Evolutionary conservation across 1,284 basidiomycete genomes (phyloP).

Genomic region (Sporisorium exsertum): DNA sequence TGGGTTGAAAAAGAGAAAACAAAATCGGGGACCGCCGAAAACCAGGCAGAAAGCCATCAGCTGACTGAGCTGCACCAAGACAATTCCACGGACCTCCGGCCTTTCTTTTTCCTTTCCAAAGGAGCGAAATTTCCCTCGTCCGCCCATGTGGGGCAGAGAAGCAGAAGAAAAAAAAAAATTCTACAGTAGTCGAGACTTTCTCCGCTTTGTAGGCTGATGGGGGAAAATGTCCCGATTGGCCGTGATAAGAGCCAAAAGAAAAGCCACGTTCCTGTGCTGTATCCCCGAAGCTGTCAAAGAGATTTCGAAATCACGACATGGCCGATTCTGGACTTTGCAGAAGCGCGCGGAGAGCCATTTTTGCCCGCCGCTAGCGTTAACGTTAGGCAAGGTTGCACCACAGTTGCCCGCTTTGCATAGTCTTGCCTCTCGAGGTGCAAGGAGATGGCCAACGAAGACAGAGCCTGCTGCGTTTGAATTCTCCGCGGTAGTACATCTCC

Average conservation of each 20-base stretch:
- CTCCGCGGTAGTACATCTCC: slow-evolving; percentile 7
- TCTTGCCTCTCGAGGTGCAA: too few relatives aligned
- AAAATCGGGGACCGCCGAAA: background rate
- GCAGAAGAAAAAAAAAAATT: slow-evolving; percentile 1
- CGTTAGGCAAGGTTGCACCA: too few relatives aligned
- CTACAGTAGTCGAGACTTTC: slow-evolving; percentile 13
- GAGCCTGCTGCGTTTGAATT: background rate
- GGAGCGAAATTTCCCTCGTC: background rate
- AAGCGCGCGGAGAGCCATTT: background rate
- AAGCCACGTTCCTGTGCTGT: background rate
- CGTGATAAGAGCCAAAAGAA: slow-evolving; percentile 11
- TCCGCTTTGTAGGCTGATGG: background rate
- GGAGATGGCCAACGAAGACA: too few relatives aligned
- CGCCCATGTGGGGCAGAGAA: slow-evolving; percentile 7
- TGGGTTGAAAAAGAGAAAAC: background rate
- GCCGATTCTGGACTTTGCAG: background rate
- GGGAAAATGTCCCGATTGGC: slow-evolving; percentile 10
- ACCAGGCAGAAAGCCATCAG: background rate
- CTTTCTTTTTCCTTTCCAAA: background rate
- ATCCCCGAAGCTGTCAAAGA: background rate
- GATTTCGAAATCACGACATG: background rate
- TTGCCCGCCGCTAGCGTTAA: background rate
- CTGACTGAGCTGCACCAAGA: slow-evolving; percentile 12
- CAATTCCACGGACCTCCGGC: background rate
- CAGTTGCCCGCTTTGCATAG: too few relatives aligned